Percentiles rank a stretch among this genome's conserved stretches.
Evolutionary conservation across 1,139 yeast genomes (phyloP).

Genomic region (Scheffersomyces quercinus): DNA sequence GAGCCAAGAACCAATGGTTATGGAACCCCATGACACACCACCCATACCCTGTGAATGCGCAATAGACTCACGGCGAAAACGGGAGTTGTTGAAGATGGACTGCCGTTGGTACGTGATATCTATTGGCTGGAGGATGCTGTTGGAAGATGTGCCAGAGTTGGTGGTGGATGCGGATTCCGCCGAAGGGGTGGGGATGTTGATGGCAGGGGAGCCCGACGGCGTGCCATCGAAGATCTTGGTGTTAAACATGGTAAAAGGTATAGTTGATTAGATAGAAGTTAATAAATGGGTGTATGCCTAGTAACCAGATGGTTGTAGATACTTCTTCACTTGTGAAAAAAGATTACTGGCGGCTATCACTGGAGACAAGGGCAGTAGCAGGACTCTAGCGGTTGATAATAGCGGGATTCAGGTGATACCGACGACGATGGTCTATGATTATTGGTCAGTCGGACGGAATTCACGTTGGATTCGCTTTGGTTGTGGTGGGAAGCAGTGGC

Average conservation of each 20-base stretch:
- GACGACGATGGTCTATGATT: too few relatives aligned
- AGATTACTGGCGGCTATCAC: too few relatives aligned
- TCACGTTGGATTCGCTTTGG: too few relatives aligned
- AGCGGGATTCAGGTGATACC: too few relatives aligned
- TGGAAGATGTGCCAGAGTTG: background rate
- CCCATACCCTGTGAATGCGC: constrained; percentile 98
- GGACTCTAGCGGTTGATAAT: too few relatives aligned
- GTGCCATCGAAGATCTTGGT: constrained; percentile 18
- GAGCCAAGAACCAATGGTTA: constrained; percentile 93
- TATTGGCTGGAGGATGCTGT: constrained; percentile 40
- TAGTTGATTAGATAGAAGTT: background rate
- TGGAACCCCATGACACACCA: constrained; percentile 97
- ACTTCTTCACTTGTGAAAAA: background rate
- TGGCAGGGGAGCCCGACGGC: constrained; percentile 17
- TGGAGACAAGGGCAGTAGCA: too few relatives aligned
- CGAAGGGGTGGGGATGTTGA: constrained; percentile 15
- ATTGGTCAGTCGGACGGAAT: too few relatives aligned
- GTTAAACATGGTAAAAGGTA: constrained; percentile 13
- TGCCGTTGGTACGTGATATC: constrained; percentile 47
- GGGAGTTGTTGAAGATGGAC: constrained; percentile 35
- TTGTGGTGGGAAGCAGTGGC: too few relatives aligned
- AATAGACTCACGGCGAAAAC: constrained; percentile 77
- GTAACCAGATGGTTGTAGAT: background rate
- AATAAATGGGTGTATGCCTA: background rate
- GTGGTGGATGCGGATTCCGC: background rate